A percentile compares a stretch with the other conserved stretches of the same genome.
phyloP scores from a whole-genome alignment of 129 eudicot genomes.

The Flaveria bidentis region DNA sequence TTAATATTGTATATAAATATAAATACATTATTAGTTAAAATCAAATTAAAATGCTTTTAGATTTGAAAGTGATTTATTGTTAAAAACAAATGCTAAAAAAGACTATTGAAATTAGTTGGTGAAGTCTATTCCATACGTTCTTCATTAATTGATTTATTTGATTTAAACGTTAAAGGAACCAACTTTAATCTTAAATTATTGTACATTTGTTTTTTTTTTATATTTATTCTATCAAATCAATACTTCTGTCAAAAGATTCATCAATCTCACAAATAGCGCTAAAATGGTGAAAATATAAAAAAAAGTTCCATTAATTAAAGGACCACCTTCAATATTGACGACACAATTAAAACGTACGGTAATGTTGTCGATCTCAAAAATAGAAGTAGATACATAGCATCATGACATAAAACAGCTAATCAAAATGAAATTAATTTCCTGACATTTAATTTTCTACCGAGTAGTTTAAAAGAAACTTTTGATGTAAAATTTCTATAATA shows the following conservation, averaged over 20 bases:
- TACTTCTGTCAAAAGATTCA: background rate
- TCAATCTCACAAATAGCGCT: background rate
- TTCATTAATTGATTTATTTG: background rate
- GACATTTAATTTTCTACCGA: background rate
- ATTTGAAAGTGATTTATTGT: too few species aligned
- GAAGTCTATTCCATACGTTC: background rate
- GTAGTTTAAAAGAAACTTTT: background rate
- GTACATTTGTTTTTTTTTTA: background rate
- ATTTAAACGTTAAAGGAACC: background rate
- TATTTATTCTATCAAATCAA: background rate
- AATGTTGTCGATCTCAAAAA: conserved; percentile 24
- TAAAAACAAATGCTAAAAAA: too few species aligned
- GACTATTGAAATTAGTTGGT: background rate
- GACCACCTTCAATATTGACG: background rate
- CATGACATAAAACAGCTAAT: background rate
- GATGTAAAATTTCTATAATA: background rate
- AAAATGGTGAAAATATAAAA: background rate
- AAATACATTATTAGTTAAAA: too few species aligned
- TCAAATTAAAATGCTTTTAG: too few species aligned
- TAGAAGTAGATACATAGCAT: conserved; percentile 6
- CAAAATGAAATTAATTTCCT: background rate
- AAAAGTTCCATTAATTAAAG: background rate
- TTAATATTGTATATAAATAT: too few species aligned
- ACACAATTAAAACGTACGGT: conserved; percentile 13
- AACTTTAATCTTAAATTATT: background rate